Evolutionary conservation across 2,329 filamentous ascomycete genomes (phyloP).

Genomic region (Clonostachys solani): DNA sequence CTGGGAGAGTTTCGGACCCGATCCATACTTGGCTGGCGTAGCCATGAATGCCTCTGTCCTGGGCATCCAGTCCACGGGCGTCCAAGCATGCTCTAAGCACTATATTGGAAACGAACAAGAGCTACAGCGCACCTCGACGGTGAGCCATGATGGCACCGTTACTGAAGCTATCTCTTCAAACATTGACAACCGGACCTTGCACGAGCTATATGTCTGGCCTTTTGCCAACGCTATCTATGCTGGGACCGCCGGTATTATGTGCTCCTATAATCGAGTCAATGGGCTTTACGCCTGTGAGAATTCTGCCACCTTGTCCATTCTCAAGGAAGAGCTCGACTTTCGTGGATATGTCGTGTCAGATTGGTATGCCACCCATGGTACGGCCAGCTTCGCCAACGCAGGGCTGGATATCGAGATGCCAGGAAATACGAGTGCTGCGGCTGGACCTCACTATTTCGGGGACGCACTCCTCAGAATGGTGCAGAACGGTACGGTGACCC

Average conservation of each 20-base stretch:
- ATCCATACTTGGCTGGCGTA: slow-evolving; percentile 64
- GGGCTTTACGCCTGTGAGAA: slow-evolving; percentile 43
- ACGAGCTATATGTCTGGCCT: slow-evolving; percentile 22
- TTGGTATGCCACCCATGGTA: slow-evolving; percentile 36
- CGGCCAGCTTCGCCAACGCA: slow-evolving; percentile 23
- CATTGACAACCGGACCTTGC: slow-evolving; percentile 17
- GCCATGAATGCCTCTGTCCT: slow-evolving; percentile 49
- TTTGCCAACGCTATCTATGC: slow-evolving; percentile 19
- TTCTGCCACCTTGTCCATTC: slow-evolving; percentile 35
- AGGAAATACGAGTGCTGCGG: slow-evolving; percentile 47
- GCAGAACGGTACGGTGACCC: slow-evolving; percentile 17
- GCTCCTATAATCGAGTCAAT: slow-evolving; percentile 30
- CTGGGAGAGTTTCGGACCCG: slow-evolving; percentile 59
- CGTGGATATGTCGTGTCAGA: slow-evolving; percentile 40
- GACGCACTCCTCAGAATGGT: neutral
- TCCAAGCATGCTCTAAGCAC: slow-evolving; percentile 59
- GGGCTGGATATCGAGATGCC: slow-evolving; percentile 42
- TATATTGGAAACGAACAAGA: slow-evolving; percentile 23
- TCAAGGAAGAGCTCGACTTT: slow-evolving; percentile 47
- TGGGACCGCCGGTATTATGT: slow-evolving; percentile 20
- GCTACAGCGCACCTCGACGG: slow-evolving; percentile 40
- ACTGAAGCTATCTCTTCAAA: slow-evolving; percentile 11
- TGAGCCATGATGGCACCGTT: slow-evolving; percentile 49
- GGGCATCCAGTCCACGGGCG: slow-evolving; percentile 65
- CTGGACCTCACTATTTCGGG: slow-evolving; percentile 7